phyloP scores from a whole-genome alignment of 1,284 basidiomycete genomes.

The Polyporus tsugae region DNA sequence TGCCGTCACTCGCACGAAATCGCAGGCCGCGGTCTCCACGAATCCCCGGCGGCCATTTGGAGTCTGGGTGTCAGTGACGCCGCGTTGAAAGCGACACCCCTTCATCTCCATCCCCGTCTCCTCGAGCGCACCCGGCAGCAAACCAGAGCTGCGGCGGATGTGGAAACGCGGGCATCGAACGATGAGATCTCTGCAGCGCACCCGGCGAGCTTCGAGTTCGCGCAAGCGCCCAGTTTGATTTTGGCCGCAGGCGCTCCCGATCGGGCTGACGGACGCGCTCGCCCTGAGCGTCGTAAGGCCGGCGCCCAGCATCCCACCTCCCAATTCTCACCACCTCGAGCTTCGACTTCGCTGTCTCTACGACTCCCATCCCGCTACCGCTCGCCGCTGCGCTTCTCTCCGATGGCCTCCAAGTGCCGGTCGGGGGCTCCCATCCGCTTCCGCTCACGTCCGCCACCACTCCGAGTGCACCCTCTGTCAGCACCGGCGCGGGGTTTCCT shows the following conservation, averaged over 20 bases:
- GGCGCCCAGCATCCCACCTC: slow-evolving; percentile 16
- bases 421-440: slow-evolving; percentile 5
- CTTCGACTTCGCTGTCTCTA: slow-evolving; percentile 16
- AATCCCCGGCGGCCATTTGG: not conserved
- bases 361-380: slow-evolving; percentile 16
- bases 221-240: slow-evolving; percentile 20
- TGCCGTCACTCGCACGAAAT: not conserved
- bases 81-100: not conserved
- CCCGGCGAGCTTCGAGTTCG: not conserved
- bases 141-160: not conserved
- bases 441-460: not conserved
- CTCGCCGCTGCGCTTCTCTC: slow-evolving; percentile 25
- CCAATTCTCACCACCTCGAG: not conserved
- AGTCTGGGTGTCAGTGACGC: not conserved
- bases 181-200: slow-evolving; percentile 8
- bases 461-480: not conserved
- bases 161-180: slow-evolving; percentile 2
- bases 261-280: slow-evolving; percentile 18
- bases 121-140: not conserved
- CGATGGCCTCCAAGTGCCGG: slow-evolving; percentile 29
- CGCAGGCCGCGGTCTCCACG: slow-evolving; percentile 5
- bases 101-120: slow-evolving; percentile 1
- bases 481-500: not conserved
- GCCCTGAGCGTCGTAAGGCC: slow-evolving; percentile 12
- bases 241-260: slow-evolving; percentile 18